Evolutionary conservation across 495 filamentous ascomycete genomes (phyloP), one percentile per base, ranked within the genome.

Genomic region (Physcia stellaris): DNA sequence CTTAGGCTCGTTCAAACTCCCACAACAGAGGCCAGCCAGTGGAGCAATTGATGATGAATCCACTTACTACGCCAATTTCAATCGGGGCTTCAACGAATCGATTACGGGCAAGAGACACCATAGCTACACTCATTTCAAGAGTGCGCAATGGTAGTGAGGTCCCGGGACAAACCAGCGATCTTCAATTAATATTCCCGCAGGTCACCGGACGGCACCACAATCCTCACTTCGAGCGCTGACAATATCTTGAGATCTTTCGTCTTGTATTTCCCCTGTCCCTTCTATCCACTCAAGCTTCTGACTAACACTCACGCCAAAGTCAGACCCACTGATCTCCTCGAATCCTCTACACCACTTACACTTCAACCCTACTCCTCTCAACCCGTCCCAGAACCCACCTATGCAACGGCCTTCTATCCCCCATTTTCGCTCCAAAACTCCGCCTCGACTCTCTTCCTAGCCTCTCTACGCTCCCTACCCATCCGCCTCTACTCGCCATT

Each of bases 131-230:
- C 68, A 68, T 52, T 78, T 79, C 54, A 79, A 74, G 49, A 64
- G 61, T 32, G 67, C 63, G 21, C 68, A 75, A 67, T 80, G 74
- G 75, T 68, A 50, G 10, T n/a, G n/a, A 20, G 44, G 45, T 12
- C n/a, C 32, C 34, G 24, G 18, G 26, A n/a, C 2, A 32, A 29
- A 0, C 28, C 17, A 11, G 24, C 12, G 22, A 4, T 7, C 18
- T 4, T 12, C 26, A n/a, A 18, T 17, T 9, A 11, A 17, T 20
- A 16, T 46, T 3, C 2, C 1, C n/a, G 11, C 48, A 75, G 76
- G 79, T 74, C 83, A 5, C 75, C 82, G 32, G 87, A 94, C 52
- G 85, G 88, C 12, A 90, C 85, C 7, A 74, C 73, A 5, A 59
- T 95, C 33, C 52, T 98, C 49, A 81, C 86, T n/a, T 69, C 71